These are phyloP conservation scores for Parascedosporium putredinis DNA, from an alignment of 2,329 filamentous ascomycete genomes.

Conservation along the genomic window DNA sequence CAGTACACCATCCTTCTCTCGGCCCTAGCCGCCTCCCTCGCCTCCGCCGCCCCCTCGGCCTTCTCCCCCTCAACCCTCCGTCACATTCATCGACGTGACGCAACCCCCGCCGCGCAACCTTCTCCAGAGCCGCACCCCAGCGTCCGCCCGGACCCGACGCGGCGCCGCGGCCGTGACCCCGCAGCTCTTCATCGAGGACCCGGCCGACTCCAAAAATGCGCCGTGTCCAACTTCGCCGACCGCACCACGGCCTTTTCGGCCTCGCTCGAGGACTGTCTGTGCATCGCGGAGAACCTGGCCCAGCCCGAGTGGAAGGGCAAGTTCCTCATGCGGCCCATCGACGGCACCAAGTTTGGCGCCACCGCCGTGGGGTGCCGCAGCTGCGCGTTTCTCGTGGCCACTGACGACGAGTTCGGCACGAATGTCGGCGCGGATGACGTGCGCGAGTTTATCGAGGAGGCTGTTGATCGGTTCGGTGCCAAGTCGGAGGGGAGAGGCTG, in stretches of 20 bases:
- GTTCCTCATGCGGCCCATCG: conserved; percentile 8
- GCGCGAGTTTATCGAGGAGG: conserved; percentile 2
- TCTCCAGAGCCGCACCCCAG: no score
- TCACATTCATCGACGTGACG: conserved; percentile 2
- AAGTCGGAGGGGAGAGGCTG: conserved; percentile 4
- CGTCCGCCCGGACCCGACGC: no score
- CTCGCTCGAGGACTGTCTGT: conserved; percentile 8
- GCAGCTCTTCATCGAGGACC: conserved; percentile 1
- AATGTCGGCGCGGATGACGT: conserved; percentile 8
- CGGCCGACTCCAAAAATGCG: conserved; percentile 8
- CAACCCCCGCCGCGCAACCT: not conserved
- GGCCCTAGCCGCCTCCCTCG: not conserved
- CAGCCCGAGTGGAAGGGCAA: conserved; percentile 7
- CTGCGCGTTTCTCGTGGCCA: conserved; percentile 9
- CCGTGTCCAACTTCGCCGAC: conserved; percentile 6
- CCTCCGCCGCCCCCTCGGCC: not conserved
- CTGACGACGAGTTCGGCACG: conserved; percentile 7
- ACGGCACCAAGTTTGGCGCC: conserved; percentile 7
- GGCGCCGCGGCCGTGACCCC: not conserved
- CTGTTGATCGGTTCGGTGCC: conserved; percentile 5
- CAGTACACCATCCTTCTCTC: not conserved
- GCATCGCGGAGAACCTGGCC: conserved; percentile 8
- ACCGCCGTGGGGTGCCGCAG: conserved; percentile 8
- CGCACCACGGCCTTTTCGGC: conserved; percentile 8
- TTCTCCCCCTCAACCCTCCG: not conserved